Evolutionary conservation across 129 eudicot species (phyloP).

Genomic region (Solidago caesia): DNA sequence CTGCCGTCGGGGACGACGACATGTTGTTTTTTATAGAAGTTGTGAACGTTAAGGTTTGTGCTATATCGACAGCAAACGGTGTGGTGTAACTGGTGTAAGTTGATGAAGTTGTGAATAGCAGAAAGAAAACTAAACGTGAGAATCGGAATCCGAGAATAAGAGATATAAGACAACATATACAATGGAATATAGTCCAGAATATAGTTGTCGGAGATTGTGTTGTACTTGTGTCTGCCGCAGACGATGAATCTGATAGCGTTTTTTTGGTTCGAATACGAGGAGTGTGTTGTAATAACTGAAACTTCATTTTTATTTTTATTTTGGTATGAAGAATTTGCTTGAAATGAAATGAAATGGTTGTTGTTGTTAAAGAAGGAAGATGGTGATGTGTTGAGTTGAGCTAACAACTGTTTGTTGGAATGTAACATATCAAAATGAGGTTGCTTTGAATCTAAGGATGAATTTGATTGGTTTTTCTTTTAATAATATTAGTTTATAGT

Average conservation of each 20-base stretch:
- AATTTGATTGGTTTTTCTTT: background rate
- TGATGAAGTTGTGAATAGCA: constrained; percentile 43
- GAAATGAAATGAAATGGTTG: background rate
- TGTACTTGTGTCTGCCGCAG: constrained; percentile 21
- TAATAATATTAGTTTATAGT: too few species aligned
- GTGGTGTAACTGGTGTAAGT: constrained; percentile 13
- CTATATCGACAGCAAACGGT: constrained; percentile 30
- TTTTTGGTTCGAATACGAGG: constrained; percentile 56
- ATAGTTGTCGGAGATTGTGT: constrained; percentile 47
- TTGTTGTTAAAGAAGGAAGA: constrained; percentile 18
- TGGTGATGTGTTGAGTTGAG: constrained; percentile 16
- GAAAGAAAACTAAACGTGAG: constrained; percentile 66
- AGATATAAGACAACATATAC: constrained; percentile 65
- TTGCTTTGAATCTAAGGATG: constrained; percentile 27
- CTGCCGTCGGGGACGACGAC: background rate
- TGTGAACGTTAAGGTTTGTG: constrained; percentile 28
- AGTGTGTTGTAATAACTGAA: constrained; percentile 39
- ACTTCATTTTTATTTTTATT: constrained; percentile 44
- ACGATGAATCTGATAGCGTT: constrained; percentile 45
- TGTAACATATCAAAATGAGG: constrained; percentile 16
- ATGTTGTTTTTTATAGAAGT: constrained; percentile 14
- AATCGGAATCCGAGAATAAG: constrained; percentile 67
- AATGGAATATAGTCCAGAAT: constrained; percentile 60
- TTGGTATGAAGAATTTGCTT: background rate
- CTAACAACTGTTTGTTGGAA: constrained; percentile 14